Percentiles rank a stretch among this genome's conserved stretches.
phyloP scores from a whole-genome alignment of 805 yeast genomes.

The Candida morakotiae region DNA sequence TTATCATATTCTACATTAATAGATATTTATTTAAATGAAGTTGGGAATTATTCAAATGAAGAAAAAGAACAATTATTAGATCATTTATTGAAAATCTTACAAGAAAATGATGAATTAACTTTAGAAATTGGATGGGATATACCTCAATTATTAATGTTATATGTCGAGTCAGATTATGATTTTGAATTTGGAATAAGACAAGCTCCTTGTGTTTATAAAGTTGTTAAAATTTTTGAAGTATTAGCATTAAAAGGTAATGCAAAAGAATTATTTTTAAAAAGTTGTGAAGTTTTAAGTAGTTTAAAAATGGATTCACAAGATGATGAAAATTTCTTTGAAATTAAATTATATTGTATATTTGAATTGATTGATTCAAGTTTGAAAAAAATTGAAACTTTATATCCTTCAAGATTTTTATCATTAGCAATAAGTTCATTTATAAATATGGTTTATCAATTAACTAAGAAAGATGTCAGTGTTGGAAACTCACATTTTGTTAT shows the following conservation, averaged over 20 bases:
- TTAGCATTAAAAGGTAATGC: slow-evolving; percentile 72
- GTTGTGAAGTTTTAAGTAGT: slow-evolving; percentile 57
- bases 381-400: slow-evolving; percentile 58
- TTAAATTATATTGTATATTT: slow-evolving; percentile 61
- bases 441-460: slow-evolving; percentile 30
- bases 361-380: slow-evolving; percentile 62
- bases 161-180: slow-evolving; percentile 38
- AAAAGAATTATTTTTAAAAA: slow-evolving; percentile 69
- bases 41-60: slow-evolving; percentile 38
- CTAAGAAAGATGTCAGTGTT: slow-evolving; percentile 4
- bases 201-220: slow-evolving; percentile 34
- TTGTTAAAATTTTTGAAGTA: slow-evolving; percentile 53
- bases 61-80: slow-evolving; percentile 51
- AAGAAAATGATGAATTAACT: slow-evolving; percentile 44
- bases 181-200: slow-evolving; percentile 24
- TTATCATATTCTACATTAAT: slow-evolving; percentile 69
- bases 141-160: slow-evolving; percentile 63
- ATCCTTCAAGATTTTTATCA: slow-evolving; percentile 76
- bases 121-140: slow-evolving; percentile 87
- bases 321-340: slow-evolving; percentile 35
- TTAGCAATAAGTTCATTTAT: slow-evolving; percentile 61
- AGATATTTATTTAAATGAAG: slow-evolving; percentile 54
- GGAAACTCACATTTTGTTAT: slow-evolving; percentile 36
- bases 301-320: slow-evolving; percentile 23
- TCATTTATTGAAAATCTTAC: slow-evolving; percentile 41